Percentiles rank a stretch among this genome's conserved stretches.
phyloP scores from a whole-genome alignment of 345 rosid species.

The Ceriops decandra region DNA sequence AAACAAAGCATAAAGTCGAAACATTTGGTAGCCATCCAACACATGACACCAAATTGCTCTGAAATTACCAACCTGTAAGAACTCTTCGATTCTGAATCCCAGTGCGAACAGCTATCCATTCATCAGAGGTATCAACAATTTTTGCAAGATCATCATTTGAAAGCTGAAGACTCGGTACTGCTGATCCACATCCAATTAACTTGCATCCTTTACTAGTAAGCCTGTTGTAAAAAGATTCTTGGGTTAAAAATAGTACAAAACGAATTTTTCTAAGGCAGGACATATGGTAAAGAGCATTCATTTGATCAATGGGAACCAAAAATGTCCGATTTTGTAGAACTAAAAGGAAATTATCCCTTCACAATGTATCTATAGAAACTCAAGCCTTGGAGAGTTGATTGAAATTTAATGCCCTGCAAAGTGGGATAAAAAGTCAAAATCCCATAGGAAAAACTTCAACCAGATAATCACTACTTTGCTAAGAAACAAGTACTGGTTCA shows the following conservation, averaged over 20 bases:
- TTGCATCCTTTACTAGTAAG: conserved; percentile 76
- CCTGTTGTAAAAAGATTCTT: conserved; percentile 32
- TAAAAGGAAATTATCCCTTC: too few species aligned
- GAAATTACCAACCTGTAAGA: conserved; percentile 51
- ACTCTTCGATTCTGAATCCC: conserved; percentile 81
- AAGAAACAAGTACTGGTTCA: too few species aligned
- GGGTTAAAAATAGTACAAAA: not conserved
- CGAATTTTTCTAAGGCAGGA: too few species aligned
- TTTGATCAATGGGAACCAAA: too few species aligned
- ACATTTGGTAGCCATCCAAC: not conserved
- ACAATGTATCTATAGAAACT: not conserved
- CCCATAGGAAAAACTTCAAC: not conserved
- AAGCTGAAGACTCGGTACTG: conserved; percentile 63
- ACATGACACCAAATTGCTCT: conserved; percentile 10
- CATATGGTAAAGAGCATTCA: too few species aligned
- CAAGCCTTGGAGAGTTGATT: not conserved
- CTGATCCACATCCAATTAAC: conserved; percentile 88
- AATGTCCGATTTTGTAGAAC: too few species aligned
- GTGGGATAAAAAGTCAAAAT: not conserved
- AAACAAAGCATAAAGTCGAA: not conserved
- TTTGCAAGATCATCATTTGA: conserved; percentile 87
- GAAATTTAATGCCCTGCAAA: not conserved
- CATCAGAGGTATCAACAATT: conserved; percentile 76
- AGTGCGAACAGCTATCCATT: conserved; percentile 88
- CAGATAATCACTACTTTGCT: not conserved